Evolutionary conservation across 1,284 basidiomycete species (phyloP).

Genomic region (Puccinia coronata): DNA sequence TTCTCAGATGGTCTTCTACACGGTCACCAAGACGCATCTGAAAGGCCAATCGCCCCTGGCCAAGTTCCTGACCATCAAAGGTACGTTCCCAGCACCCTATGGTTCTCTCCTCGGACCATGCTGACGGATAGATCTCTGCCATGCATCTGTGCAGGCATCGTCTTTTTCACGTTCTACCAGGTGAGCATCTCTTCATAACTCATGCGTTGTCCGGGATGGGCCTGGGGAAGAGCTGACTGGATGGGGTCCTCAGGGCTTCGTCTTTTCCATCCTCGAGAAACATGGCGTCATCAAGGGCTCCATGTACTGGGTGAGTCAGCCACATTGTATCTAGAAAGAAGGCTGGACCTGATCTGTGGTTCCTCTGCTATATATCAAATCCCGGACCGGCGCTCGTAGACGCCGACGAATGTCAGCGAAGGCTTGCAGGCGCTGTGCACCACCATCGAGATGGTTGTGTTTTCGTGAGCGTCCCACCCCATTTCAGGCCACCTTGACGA

Average conservation of each 20-base stretch:
- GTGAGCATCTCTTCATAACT: too few relatives aligned
- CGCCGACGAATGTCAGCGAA: slow-evolving; percentile 42
- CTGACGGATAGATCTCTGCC: too few relatives aligned
- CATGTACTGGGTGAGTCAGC: slow-evolving; percentile 26
- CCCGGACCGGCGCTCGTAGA: background rate
- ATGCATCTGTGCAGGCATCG: slow-evolving; percentile 64
- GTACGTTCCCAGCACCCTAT: slow-evolving; percentile 12
- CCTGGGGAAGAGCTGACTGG: background rate
- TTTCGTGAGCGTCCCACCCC: slow-evolving; percentile 31
- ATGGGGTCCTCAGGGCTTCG: slow-evolving; percentile 22
- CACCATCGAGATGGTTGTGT: slow-evolving; percentile 44
- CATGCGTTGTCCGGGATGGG: too few relatives aligned
- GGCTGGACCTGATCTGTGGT: too few relatives aligned
- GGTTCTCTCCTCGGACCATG: background rate
- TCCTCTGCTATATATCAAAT: background rate
- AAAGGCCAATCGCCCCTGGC: slow-evolving; percentile 71
- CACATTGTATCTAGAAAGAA: background rate
- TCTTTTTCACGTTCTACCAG: slow-evolving; percentile 66
- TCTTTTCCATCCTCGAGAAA: slow-evolving; percentile 41
- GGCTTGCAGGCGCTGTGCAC: slow-evolving; percentile 45
- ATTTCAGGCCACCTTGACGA: too few relatives aligned
- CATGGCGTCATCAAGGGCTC: slow-evolving; percentile 39
- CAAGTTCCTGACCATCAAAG: slow-evolving; percentile 67
- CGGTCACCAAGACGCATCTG: slow-evolving; percentile 72
- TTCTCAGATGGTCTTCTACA: slow-evolving; percentile 67